These are phyloP conservation scores for Cercospora berteroae DNA, from an alignment of 2,329 filamentous ascomycete genomes.

Conservation along the genomic window DNA sequence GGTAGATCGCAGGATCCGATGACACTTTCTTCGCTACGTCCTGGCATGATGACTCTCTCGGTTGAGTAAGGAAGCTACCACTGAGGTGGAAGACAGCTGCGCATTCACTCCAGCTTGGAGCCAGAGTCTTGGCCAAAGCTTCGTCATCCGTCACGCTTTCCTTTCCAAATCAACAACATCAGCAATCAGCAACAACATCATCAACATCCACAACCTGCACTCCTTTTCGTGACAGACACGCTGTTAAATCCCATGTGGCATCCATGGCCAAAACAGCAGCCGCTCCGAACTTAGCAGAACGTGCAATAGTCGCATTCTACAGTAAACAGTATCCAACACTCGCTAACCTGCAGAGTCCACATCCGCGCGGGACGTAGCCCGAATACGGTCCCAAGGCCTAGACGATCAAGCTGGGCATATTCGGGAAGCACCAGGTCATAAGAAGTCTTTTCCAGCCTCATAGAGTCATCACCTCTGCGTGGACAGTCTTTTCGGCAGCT, in stretches of 20 bases:
- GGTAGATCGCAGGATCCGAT: not conserved
- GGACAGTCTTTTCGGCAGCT: not conserved
- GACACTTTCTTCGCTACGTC: not conserved
- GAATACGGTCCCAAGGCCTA: not conserved
- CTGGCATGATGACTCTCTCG: not conserved
- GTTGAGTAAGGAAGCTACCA: not conserved
- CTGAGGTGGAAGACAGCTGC: not conserved
- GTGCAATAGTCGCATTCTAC: not conserved
- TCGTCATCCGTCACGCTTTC: not conserved
- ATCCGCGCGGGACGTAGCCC: not conserved
- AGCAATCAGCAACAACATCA: not conserved
- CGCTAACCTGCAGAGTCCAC: not conserved
- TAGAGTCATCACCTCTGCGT: not conserved
- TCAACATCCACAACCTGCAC: not conserved
- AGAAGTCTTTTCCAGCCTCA: not conserved
- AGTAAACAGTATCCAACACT: not conserved
- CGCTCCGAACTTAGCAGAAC: not conserved
- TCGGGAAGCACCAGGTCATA: not conserved
- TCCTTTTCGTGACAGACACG: not conserved
- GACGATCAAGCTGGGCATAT: not conserved
- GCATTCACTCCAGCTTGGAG: conserved; percentile 6
- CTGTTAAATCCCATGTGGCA: not conserved
- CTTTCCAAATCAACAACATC: not conserved
- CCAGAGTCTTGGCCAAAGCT: not conserved
- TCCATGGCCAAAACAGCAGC: not conserved